phyloP scores from a whole-genome alignment of 495 filamentous ascomycete species.

The Hypoxylon lienhwacheense region DNA sequence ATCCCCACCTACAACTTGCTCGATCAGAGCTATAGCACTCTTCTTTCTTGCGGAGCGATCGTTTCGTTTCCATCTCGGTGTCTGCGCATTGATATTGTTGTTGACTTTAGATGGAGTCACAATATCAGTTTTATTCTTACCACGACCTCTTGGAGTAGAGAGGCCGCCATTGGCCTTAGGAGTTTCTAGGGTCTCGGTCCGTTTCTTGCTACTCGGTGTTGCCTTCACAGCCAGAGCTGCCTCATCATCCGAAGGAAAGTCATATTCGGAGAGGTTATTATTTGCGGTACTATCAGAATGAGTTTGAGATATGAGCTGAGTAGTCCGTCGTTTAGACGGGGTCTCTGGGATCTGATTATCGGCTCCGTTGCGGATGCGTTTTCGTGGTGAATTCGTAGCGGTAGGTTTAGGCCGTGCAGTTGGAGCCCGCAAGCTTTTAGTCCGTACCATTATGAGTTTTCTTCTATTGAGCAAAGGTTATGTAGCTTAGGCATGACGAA shows the following conservation, averaged over 20 bases:
- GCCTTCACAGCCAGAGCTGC: conserved; percentile 5
- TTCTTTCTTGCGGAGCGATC: conserved; percentile 86
- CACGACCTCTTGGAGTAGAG: conserved; percentile 40
- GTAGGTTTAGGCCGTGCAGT: conserved; percentile 22
- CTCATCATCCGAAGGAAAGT: conserved; percentile 37
- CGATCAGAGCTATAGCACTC: conserved; percentile 73
- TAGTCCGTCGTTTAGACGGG: conserved; percentile 17
- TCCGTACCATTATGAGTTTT: conserved; percentile 35
- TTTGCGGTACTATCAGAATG: conserved; percentile 3
- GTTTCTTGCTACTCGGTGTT: conserved; percentile 32
- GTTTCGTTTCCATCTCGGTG: conserved; percentile 57
- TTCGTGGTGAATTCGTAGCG: conserved; percentile 28
- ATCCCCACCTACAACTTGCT: conserved; percentile 60
- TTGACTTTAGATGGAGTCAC: conserved; percentile 44
- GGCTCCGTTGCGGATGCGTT: conserved; percentile 25
- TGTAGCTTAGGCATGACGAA: too few species aligned
- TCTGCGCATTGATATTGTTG: conserved; percentile 41
- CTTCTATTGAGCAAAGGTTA: too few species aligned
- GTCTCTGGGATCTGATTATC: conserved; percentile 12
- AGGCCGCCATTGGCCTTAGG: conserved; percentile 8
- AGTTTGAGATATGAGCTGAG: neutral
- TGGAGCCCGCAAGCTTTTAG: conserved; percentile 29
- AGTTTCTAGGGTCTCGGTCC: conserved; percentile 1
- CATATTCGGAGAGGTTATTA: conserved; percentile 27
- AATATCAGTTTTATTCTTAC: conserved; percentile 24